Percentiles rank a stretch among this genome's conserved stretches.
phyloP scores from a whole-genome alignment of 2,329 filamentous ascomycete genomes.

The Penicillium corylophilum region DNA sequence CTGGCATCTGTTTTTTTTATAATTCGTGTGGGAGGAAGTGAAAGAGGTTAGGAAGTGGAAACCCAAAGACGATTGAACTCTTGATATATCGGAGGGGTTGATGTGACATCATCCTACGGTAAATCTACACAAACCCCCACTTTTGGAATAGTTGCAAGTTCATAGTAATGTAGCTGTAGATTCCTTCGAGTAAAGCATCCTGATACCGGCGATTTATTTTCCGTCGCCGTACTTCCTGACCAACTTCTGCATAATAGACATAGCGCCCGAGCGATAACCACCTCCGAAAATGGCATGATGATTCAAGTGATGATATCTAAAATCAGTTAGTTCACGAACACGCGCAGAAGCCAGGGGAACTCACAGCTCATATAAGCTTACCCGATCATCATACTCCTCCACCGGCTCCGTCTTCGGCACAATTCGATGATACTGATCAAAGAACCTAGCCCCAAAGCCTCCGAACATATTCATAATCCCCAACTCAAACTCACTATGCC shows the following conservation, averaged over 20 bases:
- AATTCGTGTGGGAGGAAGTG: neutral
- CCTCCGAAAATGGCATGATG: constrained; percentile 83
- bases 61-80: neutral
- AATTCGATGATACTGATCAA: constrained; percentile 71
- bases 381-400: constrained; percentile 80
- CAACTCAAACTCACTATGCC: constrained; percentile 84
- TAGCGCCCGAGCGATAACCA: constrained; percentile 71
- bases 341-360: constrained; percentile 33
- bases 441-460: constrained; percentile 71
- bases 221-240: constrained; percentile 65
- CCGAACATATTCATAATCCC: constrained; percentile 98
- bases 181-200: too few species aligned
- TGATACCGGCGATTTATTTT: neutral
- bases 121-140: neutral
- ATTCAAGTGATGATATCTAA: constrained; percentile 83
- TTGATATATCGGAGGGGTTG: neutral
- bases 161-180: too few species aligned
- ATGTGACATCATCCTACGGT: constrained; percentile 1
- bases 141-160: neutral
- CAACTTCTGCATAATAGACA: constrained; percentile 75
- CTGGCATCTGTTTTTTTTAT: constrained; percentile 21
- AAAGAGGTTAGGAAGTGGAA: neutral
- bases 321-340: constrained; percentile 12
- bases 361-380: constrained; percentile 78
- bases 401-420: constrained; percentile 77